These are phyloP conservation scores for Amanita phalloides DNA, from an alignment of 768 basidiomycete genomes.

Conservation along the genomic window DNA sequence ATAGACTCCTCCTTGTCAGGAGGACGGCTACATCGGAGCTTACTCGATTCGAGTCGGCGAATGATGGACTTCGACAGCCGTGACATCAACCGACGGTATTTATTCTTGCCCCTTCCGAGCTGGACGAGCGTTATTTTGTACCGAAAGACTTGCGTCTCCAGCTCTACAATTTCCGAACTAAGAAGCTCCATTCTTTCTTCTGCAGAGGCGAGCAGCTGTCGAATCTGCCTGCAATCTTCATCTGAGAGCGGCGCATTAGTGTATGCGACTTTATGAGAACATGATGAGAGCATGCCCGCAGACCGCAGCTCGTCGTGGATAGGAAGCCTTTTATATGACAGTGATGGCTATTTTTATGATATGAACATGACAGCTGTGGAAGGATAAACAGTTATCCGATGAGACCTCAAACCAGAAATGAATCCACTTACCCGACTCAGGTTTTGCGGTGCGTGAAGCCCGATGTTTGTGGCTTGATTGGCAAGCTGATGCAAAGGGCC, in stretches of 20 bases:
- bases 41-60: background rate
- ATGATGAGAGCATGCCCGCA: background rate
- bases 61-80: background rate
- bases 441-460: too few relatives aligned
- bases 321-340: background rate
- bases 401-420: too few relatives aligned
- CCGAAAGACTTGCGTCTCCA: background rate
- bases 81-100: background rate
- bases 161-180: background rate
- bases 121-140: background rate
- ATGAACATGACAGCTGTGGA: too few relatives aligned
- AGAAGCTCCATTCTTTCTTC: background rate
- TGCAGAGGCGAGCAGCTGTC: background rate
- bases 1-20: background rate
- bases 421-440: too few relatives aligned
- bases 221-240: background rate
- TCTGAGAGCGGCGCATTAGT: background rate
- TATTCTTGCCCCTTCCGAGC: background rate
- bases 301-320: background rate
- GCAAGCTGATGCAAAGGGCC: too few relatives aligned
- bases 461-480: too few relatives aligned
- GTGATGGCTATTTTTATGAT: too few relatives aligned
- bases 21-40: background rate
- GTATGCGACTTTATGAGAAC: background rate
- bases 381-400: too few relatives aligned